Base-by-base conservation (phyloP, 2,329 filamentous ascomycete genomes). In the Nothophoma quercina region DNA sequence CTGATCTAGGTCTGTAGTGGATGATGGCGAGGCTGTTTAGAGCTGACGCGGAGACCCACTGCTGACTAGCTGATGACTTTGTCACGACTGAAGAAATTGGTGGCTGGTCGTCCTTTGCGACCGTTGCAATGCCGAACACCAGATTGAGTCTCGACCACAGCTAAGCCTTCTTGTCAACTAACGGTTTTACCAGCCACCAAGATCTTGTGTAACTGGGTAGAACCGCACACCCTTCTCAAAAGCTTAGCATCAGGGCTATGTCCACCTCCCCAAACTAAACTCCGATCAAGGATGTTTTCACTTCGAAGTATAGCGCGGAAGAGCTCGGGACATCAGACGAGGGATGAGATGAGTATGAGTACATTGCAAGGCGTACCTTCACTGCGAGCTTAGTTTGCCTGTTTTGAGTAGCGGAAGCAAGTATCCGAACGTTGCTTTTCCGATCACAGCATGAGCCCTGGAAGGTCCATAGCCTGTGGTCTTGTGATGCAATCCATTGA, bases 81-180 rank as follows among this genome's bases (percentile, higher is more conserved):
- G 43, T 53, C 49, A 47, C 36, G 34, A 16, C 33, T 15, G 23
- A 15, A 30, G 25, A 52, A 46, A 47, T 46, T 52, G 49, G 49
- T 52, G 49, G 49, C 49, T 52, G 42, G 30, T 41, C 10, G 30
- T 46, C 21, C 42, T 46, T 52, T 46, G 49, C 49, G 30, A 52
- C 49, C 19, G 49, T 52, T 52, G 36, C 49, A 52, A 47, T 46
- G 49, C 30, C 28, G n/a, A 34, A 26, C 29, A 16, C 50, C 50
- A 30, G 26, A 53, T 53, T 19, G 12, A 43, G 43, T 43, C 32
- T 34, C 46, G 33, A 38, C 38, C 28, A 7, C 15, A 13, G 26
- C 43, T 47, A 35, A 48, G 38, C 36, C 29, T 16, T 35, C 49
- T 42, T 41, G 42, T 46, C 49, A 52, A 42, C 23, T 52, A 52